Base-by-base conservation (phyloP, 805 yeast genomes). In the Pachysolen tannophilus region DNA sequence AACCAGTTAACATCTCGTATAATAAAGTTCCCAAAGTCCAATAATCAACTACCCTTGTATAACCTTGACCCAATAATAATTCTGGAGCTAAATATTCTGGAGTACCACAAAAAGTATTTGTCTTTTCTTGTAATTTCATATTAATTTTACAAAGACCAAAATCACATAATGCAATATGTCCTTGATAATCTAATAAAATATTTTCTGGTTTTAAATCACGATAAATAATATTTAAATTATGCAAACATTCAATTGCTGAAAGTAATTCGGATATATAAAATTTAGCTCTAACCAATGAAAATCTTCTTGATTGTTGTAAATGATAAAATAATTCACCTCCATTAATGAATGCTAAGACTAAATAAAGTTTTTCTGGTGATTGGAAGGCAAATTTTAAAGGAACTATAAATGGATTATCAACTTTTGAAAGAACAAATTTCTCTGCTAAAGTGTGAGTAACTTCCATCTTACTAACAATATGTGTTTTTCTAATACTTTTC, bases 31-130 rank as follows among this genome's bases (percentile, higher is more conserved):
- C 98, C 47, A 92, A 66, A 1, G 98, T 92, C 98, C 98, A 92
- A 90, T 96, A 92, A 59, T 92, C 98, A 16, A 92, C 97, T 8
- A 82, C 82, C 56, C 95, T 78, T 2, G 97, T 87, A 58, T 92
- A 92, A 2, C 97, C 97, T 54, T 84, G 87, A 32, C 94, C 92
- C 48, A 87, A 65, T 32, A 92, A 64, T 46, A 92, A 65, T 59
- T 92, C 98, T 1, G 98, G 98, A 1, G 97, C 96, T 46, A 92
- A 67, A 58, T 92, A 92, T 59, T 92, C 97, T 1, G 97, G 97
- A 0, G 98, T 92, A 27, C 98, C 98, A 60, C 98, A 92, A 56
- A 92, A 92, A 0, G 98, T 92, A 49, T 81, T 82, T 17, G 76
- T 70, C 58, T 83, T 83, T 49, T 87, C 95, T 41, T 83, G 81